Conservation (phyloP, 345 rosid genomes). For the Triadica sebifera region DNA sequence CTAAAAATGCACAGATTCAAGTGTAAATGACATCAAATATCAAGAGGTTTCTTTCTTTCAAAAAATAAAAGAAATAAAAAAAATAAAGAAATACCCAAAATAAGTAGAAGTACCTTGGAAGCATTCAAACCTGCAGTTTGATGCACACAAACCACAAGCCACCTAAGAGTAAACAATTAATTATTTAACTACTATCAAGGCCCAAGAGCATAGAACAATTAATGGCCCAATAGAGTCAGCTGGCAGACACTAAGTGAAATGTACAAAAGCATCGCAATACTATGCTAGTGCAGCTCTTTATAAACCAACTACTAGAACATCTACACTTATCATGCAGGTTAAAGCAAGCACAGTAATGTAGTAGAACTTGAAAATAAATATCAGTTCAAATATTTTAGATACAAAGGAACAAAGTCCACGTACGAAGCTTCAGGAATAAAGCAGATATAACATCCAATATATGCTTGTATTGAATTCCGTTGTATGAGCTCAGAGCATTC, state of each 20-base stretch:
- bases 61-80: no score
- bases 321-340: neutral
- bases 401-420: slow-evolving; percentile 22
- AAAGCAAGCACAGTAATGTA: neutral
- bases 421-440: slow-evolving; percentile 75
- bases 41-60: neutral
- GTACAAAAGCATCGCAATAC: neutral
- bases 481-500: slow-evolving; percentile 39
- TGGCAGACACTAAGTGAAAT: neutral
- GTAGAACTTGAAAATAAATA: neutral
- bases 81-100: neutral
- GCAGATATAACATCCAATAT: slow-evolving; percentile 49
- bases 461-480: slow-evolving; percentile 56
- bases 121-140: neutral
- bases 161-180: neutral
- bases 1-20: neutral
- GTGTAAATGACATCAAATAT: neutral
- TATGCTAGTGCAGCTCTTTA: neutral
- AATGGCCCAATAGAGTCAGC: neutral
- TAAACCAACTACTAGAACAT: neutral
- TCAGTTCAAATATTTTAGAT: neutral
- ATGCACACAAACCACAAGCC: neutral
- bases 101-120: neutral
- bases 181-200: neutral
- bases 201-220: neutral